These are phyloP conservation scores for Lachancea nothofagi DNA, from an alignment of 805 yeast species.

Conservation along the genomic window DNA sequence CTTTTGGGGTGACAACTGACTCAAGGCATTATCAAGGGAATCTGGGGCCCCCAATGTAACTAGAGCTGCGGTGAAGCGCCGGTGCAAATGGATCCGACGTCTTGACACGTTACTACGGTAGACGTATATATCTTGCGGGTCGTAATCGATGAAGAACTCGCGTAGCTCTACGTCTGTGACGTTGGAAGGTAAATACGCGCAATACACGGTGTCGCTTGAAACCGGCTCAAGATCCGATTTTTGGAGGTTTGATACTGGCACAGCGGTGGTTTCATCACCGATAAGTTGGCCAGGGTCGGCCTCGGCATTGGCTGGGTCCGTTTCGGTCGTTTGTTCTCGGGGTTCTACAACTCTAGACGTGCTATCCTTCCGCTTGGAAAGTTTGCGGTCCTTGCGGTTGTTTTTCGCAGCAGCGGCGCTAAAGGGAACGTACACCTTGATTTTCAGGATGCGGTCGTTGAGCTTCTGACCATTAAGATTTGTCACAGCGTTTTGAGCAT, in stretches of 20 bases:
- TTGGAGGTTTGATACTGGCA: background rate
- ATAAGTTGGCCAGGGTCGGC: background rate
- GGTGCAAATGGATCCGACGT: slow-evolving; percentile 27
- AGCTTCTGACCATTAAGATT: slow-evolving; percentile 58
- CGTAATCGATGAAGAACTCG: slow-evolving; percentile 40
- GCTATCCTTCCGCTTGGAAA: background rate
- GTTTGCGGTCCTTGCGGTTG: slow-evolving; percentile 16
- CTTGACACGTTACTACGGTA: slow-evolving; percentile 36
- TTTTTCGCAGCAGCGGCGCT: no score
- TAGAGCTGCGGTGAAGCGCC: slow-evolving; percentile 45
- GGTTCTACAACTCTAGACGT: no score
- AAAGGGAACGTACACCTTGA: slow-evolving; percentile 42
- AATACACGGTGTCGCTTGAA: slow-evolving; percentile 44
- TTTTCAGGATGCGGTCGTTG: slow-evolving; percentile 37
- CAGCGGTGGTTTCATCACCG: background rate
- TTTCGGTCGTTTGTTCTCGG: slow-evolving; percentile 2
- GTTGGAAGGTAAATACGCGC: slow-evolving; percentile 37
- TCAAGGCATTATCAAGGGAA: slow-evolving; percentile 41
- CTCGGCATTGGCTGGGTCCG: slow-evolving; percentile 1
- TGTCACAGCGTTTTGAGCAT: slow-evolving; percentile 59
- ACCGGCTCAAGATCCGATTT: slow-evolving; percentile 10
- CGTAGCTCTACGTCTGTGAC: slow-evolving; percentile 42
- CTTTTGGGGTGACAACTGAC: slow-evolving; percentile 34
- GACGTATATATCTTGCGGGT: slow-evolving; percentile 44
- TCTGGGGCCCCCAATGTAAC: slow-evolving; percentile 41